Evolutionary conservation across 495 filamentous ascomycete species (phyloP).

Genomic region (Hypoxylon lenormandii): DNA sequence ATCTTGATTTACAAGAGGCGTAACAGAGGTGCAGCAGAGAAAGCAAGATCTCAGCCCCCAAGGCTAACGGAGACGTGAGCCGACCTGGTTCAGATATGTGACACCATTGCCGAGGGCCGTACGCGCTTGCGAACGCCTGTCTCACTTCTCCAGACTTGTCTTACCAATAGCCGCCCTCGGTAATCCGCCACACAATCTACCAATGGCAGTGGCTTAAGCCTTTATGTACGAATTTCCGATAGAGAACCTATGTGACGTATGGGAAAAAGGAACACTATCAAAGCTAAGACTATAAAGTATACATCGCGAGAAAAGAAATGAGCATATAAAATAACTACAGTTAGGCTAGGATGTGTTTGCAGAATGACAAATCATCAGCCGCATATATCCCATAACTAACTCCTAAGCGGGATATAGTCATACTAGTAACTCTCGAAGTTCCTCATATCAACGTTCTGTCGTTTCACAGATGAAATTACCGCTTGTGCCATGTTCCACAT

Average conservation of each 20-base stretch:
- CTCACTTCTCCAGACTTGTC: conserved; percentile 32
- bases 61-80: conserved; percentile 6
- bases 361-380: too few relatives aligned
- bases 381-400: too few relatives aligned
- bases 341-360: too few relatives aligned
- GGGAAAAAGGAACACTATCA: too few relatives aligned
- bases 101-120: conserved; percentile 5
- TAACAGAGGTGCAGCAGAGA: conserved; percentile 2
- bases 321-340: too few relatives aligned
- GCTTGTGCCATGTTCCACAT: conserved; percentile 27
- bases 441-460: neutral
- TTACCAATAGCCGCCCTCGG: conserved; percentile 30
- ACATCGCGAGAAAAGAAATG: too few relatives aligned
- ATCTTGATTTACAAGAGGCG: neutral
- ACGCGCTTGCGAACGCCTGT: conserved; percentile 26
- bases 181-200: conserved; percentile 25
- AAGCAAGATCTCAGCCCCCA: conserved; percentile 11
- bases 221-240: neutral
- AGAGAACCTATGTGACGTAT: too few relatives aligned
- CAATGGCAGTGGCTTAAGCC: conserved; percentile 1
- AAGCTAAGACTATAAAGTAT: too few relatives aligned
- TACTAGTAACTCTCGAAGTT: too few relatives aligned
- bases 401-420: too few relatives aligned
- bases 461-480: conserved; percentile 4
- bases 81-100: conserved; percentile 18